phyloP scores from a whole-genome alignment of 129 eudicot species.

The Rutidosis leptorrhynchoides region DNA sequence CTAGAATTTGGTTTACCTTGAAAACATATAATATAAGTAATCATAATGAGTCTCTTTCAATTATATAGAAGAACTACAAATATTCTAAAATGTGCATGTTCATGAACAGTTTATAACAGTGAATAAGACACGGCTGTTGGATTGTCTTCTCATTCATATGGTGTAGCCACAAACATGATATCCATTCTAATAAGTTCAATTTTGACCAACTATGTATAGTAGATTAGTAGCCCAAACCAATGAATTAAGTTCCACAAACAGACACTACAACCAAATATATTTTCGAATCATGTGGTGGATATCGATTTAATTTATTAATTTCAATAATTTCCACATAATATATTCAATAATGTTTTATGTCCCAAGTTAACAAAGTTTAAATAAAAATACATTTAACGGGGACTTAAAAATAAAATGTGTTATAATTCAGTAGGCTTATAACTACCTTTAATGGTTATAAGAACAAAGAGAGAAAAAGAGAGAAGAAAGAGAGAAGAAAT shows the following conservation, averaged over 20 bases:
- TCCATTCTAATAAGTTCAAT: neutral
- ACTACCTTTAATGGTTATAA: too few species aligned
- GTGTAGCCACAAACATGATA: neutral
- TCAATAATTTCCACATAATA: too few species aligned
- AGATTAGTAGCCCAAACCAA: slow-evolving; percentile 9
- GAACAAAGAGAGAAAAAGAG: too few species aligned
- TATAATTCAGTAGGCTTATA: too few species aligned
- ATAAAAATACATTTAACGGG: too few species aligned
- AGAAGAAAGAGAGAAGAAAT: too few species aligned
- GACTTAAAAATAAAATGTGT: too few species aligned
- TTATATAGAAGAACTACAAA: neutral
- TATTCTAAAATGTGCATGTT: slow-evolving; percentile 2
- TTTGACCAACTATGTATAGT: slow-evolving; percentile 4
- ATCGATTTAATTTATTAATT: too few species aligned
- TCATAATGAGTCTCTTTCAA: neutral
- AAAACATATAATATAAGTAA: neutral
- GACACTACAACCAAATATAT: neutral
- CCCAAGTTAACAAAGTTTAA: too few species aligned
- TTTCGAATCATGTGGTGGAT: neutral
- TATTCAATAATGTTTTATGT: too few species aligned
- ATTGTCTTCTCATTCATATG: neutral
- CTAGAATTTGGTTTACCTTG: neutral
- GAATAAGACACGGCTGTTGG: neutral
- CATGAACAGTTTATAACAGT: slow-evolving; percentile 5
- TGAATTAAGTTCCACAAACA: slow-evolving; percentile 1